A percentile compares a stretch with the other conserved stretches of the same genome.
Conservation (phyloP, 306 rosid species). For the Sicyos baderoa region DNA sequence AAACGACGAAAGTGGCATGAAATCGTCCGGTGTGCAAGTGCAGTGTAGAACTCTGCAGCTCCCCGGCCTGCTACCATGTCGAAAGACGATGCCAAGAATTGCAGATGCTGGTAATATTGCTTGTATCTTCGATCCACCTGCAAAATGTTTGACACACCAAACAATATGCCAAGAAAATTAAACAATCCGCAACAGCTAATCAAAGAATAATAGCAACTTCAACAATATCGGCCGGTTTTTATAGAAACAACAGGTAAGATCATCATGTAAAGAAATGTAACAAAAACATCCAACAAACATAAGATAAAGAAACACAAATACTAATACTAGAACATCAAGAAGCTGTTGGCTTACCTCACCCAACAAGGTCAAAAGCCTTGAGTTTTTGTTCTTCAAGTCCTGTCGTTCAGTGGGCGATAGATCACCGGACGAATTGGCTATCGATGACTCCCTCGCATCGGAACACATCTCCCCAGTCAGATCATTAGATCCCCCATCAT, state of each 20-base stretch:
- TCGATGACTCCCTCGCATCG: conserved; percentile 37
- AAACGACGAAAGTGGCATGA: conserved; percentile 81
- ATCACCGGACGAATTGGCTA: conserved; percentile 37
- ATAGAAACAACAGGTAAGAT: neutral
- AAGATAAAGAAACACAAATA: conserved; percentile 1
- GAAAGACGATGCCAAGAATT: conserved; percentile 58
- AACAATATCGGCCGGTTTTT: neutral
- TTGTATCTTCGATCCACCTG: conserved; percentile 79
- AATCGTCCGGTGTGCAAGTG: conserved; percentile 65
- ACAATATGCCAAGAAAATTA: neutral
- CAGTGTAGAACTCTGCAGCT: conserved; percentile 68
- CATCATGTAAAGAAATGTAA: neutral
- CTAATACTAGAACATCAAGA: neutral
- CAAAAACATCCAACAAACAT: neutral
- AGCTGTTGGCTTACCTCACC: conserved; percentile 55
- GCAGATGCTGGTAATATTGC: conserved; percentile 75
- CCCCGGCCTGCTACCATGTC: conserved; percentile 76
- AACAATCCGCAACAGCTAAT: neutral
- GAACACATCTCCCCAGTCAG: conserved; percentile 33
- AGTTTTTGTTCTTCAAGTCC: conserved; percentile 59
- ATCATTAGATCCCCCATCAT: conserved; percentile 41
- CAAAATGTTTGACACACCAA: conserved; percentile 7
- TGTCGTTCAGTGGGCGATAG: conserved; percentile 57
- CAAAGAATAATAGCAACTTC: neutral
- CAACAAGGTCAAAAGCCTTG: conserved; percentile 68